phyloP scores from a whole-genome alignment of 805 yeast species.

The Pichia paraexigua region DNA sequence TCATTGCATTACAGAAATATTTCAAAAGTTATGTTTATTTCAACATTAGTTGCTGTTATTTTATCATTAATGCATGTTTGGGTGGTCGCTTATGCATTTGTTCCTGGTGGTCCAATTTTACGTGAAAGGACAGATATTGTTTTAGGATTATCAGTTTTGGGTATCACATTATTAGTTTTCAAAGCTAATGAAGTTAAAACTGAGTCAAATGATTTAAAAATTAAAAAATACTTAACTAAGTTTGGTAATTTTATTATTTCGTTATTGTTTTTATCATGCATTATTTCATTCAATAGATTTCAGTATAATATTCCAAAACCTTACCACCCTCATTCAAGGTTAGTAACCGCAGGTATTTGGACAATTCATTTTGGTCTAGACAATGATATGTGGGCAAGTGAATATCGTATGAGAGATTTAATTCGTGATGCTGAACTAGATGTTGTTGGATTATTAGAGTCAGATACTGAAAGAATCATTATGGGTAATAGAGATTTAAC shows the following conservation, averaged over 20 bases:
- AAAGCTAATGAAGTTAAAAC: conserved; percentile 12
- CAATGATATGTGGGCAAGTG: conserved; percentile 97
- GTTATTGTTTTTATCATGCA: conserved; percentile 37
- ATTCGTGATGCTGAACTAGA: conserved; percentile 83
- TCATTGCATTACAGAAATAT: conserved; percentile 36
- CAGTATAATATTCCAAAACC: conserved; percentile 58
- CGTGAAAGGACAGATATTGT: conserved; percentile 85
- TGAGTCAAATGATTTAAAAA: neutral
- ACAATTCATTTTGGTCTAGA: conserved; percentile 96
- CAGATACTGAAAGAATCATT: conserved; percentile 87
- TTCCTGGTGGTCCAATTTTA: conserved; percentile 83
- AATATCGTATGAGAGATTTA: conserved; percentile 78
- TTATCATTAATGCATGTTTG: conserved; percentile 80
- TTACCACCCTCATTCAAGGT: conserved; percentile 56
- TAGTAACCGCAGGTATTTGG: conserved; percentile 96
- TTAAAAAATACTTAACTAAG: conserved; percentile 8
- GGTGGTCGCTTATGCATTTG: conserved; percentile 98
- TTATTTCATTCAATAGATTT: conserved; percentile 49
- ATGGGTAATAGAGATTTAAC: conserved; percentile 96
- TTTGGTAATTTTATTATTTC: conserved; percentile 23
- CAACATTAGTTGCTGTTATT: conserved; percentile 42
- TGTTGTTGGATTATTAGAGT: conserved; percentile 82
- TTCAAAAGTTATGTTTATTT: conserved; percentile 42
- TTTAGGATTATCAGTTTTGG: conserved; percentile 44
- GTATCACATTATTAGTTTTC: conserved; percentile 43